A percentile compares a stretch with the other conserved stretches of the same genome.
phyloP scores from a whole-genome alignment of 495 filamentous ascomycete species.

The Hypoxylon cercidicola region DNA sequence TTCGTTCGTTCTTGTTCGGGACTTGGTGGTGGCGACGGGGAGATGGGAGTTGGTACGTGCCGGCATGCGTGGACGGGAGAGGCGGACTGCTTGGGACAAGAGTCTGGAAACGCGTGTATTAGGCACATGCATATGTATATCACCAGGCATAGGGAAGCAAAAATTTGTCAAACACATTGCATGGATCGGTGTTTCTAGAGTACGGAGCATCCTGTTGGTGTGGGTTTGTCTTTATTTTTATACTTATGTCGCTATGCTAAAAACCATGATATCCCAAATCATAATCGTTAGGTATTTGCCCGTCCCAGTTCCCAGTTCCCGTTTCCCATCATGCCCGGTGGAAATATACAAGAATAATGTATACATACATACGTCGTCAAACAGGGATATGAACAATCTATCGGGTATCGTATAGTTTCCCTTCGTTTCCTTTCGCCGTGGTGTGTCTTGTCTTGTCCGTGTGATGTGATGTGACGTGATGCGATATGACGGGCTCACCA shows the following conservation, averaged over 20 bases:
- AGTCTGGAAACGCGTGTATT: too few species aligned
- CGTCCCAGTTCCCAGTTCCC: neutral
- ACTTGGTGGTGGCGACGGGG: too few species aligned
- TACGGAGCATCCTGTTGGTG: too few species aligned
- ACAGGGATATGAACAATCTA: neutral
- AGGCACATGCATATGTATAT: too few species aligned
- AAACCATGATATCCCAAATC: constrained; percentile 2
- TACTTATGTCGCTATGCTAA: constrained; percentile 7
- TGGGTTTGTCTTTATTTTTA: too few species aligned
- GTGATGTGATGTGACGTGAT: too few species aligned
- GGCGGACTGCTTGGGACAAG: too few species aligned
- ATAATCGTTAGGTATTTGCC: neutral
- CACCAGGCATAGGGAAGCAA: neutral
- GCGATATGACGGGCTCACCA: constrained; percentile 42
- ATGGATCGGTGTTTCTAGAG: too few species aligned
- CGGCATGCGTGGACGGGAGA: neutral
- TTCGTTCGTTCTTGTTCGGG: neutral
- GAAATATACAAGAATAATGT: constrained; percentile 1
- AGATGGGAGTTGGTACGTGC: too few species aligned
- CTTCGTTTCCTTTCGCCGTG: too few species aligned
- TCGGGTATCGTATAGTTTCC: constrained; percentile 20
- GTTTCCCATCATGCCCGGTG: neutral
- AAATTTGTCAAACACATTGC: constrained; percentile 5
- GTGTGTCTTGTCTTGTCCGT: too few species aligned
- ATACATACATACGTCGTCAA: neutral